phyloP scores from a whole-genome alignment of 2,329 filamentous ascomycete genomes.

The Epicoccum sorghinum region DNA sequence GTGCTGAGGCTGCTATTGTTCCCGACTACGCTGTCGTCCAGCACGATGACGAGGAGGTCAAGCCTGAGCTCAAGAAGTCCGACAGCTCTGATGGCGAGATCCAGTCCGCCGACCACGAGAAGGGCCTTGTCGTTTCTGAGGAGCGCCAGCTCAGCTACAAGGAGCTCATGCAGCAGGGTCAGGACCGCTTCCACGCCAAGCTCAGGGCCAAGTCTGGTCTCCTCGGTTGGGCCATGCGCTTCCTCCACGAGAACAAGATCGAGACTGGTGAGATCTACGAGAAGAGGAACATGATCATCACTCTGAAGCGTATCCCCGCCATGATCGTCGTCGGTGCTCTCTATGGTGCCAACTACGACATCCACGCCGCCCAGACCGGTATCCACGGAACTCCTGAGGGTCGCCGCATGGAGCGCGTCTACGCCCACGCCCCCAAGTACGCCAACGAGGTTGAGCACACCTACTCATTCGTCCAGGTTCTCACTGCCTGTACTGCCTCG shows the following conservation, averaged over 20 bases:
- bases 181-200: constrained; percentile 65
- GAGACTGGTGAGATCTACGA: constrained; percentile 77
- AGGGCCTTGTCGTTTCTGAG: constrained; percentile 50
- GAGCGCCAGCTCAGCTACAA: constrained; percentile 64
- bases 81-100: constrained; percentile 41
- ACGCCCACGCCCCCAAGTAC: constrained; percentile 53
- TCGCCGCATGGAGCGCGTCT: constrained; percentile 71
- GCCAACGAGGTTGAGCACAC: constrained; percentile 48
- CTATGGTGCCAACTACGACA: constrained; percentile 82
- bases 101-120: constrained; percentile 37
- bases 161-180: constrained; percentile 63
- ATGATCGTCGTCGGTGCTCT: constrained; percentile 66
- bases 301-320: constrained; percentile 71
- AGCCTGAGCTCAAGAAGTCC: constrained; percentile 27
- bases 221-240: constrained; percentile 84
- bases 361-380: constrained; percentile 76
- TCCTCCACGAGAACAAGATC: constrained; percentile 74
- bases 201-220: constrained; percentile 68
- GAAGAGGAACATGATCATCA: constrained; percentile 68
- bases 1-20: constrained; percentile 62
- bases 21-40: constrained; percentile 82
- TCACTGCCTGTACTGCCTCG: constrained; percentile 51
- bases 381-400: constrained; percentile 75
- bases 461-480: constrained; percentile 59
- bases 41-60: constrained; percentile 54